phyloP scores from a whole-genome alignment of 2,329 filamentous ascomycete species.

The Berkeleyomyces rouxiae region DNA sequence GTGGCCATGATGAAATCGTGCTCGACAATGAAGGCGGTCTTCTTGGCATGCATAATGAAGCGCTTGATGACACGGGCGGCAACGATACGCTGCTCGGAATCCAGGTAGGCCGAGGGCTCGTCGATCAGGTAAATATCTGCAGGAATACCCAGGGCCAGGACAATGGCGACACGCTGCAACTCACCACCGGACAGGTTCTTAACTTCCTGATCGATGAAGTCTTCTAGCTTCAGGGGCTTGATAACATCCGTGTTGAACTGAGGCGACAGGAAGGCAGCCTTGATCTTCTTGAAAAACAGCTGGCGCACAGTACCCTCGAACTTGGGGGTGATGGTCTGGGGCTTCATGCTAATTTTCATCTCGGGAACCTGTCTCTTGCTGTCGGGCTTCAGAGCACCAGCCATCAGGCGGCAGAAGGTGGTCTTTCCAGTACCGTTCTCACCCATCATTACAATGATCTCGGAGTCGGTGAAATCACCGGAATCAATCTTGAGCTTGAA shows the following conservation, averaged over 20 bases:
- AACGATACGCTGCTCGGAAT: slow-evolving; percentile 98
- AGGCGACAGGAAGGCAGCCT: slow-evolving; percentile 84
- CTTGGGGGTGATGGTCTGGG: slow-evolving; percentile 97
- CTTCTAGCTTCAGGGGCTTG: slow-evolving; percentile 96
- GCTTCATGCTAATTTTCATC: slow-evolving; percentile 99
- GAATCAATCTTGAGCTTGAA: slow-evolving; percentile 72
- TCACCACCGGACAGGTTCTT: slow-evolving; percentile 99
- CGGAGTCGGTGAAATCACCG: slow-evolving; percentile 89
- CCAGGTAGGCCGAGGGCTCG: slow-evolving; percentile 91
- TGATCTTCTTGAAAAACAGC: slow-evolving; percentile 99
- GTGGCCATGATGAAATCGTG: slow-evolving; percentile 98
- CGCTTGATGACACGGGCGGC: slow-evolving; percentile 96
- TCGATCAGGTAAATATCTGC: slow-evolving; percentile 98
- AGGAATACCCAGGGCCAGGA: slow-evolving; percentile 84
- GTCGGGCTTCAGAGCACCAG: slow-evolving; percentile 85
- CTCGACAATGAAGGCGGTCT: slow-evolving; percentile 97
- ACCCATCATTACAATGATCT: slow-evolving; percentile 99
- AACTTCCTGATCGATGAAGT: slow-evolving; percentile 98
- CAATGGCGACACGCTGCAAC: slow-evolving; percentile 96
- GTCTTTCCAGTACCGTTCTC: slow-evolving; percentile 99
- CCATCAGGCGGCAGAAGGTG: slow-evolving; percentile 92
- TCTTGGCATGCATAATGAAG: slow-evolving; percentile 99
- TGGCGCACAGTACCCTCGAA: slow-evolving; percentile 94
- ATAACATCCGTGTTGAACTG: slow-evolving; percentile 99
- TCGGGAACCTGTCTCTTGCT: slow-evolving; percentile 59